Conservation (phyloP, 176 grass and related monocot genomes). For the Olyra latifolia region DNA sequence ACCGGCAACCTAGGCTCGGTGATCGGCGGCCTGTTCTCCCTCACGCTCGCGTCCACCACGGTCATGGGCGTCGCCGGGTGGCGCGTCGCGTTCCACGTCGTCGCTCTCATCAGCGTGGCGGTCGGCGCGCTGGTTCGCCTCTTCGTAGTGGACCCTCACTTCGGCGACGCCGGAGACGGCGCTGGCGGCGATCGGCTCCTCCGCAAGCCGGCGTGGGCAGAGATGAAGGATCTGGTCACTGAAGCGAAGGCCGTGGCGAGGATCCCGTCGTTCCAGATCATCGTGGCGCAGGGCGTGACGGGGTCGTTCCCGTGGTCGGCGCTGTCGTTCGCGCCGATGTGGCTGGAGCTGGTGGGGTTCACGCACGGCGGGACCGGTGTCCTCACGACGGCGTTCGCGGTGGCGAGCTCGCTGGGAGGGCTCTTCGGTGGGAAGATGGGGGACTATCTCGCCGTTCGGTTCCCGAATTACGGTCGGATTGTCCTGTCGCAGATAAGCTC, state of each 20-base stretch:
- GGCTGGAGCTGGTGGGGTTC: slow-evolving; percentile 80
- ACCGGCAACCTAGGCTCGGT: slow-evolving; percentile 78
- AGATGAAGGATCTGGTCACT: slow-evolving; percentile 46
- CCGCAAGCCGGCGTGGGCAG: slow-evolving; percentile 46
- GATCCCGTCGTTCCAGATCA: slow-evolving; percentile 87
- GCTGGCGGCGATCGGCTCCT: not conserved
- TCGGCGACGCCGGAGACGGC: not conserved
- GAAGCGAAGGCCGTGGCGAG: slow-evolving; percentile 73
- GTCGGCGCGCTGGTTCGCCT: slow-evolving; percentile 61
- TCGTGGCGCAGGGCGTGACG: slow-evolving; percentile 84
- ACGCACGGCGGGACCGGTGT: slow-evolving; percentile 55
- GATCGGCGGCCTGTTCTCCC: slow-evolving; percentile 59
- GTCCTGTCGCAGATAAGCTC: slow-evolving; percentile 82
- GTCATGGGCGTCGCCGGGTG: slow-evolving; percentile 69
- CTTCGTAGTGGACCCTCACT: slow-evolving; percentile 76
- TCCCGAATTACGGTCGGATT: slow-evolving; percentile 68
- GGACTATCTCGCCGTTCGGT: slow-evolving; percentile 52
- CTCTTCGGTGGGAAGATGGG: slow-evolving; percentile 84
- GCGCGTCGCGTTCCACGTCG: slow-evolving; percentile 74
- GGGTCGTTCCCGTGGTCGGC: slow-evolving; percentile 93
- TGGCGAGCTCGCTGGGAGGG: slow-evolving; percentile 67
- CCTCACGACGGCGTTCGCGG: slow-evolving; percentile 43
- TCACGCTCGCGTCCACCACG: slow-evolving; percentile 65
- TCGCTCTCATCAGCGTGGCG: slow-evolving; percentile 56
- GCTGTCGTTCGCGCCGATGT: slow-evolving; percentile 73